Evolutionary conservation across 257 asterid genomes (phyloP).

Genomic region (Rehmannia glutinosa): DNA sequence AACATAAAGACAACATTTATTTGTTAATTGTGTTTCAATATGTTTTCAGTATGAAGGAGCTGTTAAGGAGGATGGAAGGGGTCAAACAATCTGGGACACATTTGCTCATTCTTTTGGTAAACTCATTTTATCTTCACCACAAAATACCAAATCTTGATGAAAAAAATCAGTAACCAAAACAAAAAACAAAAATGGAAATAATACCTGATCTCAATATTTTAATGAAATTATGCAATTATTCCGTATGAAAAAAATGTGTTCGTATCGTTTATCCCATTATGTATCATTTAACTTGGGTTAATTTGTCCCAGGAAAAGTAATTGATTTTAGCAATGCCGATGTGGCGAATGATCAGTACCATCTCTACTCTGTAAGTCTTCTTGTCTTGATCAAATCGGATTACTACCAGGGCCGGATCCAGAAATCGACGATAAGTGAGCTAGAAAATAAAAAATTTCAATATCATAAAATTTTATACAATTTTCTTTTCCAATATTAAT

Average conservation of each 20-base stretch:
- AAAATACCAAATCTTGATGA: neutral
- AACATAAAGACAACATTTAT: too few species aligned
- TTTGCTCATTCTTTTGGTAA: slow-evolving; percentile 76
- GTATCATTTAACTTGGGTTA: neutral
- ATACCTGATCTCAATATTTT: too few species aligned
- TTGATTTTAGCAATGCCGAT: slow-evolving; percentile 77
- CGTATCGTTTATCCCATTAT: too few species aligned
- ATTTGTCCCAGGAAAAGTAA: slow-evolving; percentile 52
- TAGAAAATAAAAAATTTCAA: too few species aligned
- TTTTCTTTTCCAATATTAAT: too few species aligned
- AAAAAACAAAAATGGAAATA: too few species aligned
- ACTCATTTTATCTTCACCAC: neutral
- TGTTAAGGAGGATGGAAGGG: slow-evolving; percentile 78
- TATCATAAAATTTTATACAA: too few species aligned
- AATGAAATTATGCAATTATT: too few species aligned
- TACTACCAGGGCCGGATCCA: too few species aligned
- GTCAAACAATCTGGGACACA: slow-evolving; percentile 73
- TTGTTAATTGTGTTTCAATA: neutral
- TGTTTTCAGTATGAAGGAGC: slow-evolving; percentile 80
- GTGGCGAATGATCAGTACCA: slow-evolving; percentile 85
- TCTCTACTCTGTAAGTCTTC: slow-evolving; percentile 45
- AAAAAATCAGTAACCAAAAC: too few species aligned
- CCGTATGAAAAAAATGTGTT: too few species aligned
- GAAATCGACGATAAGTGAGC: too few species aligned
- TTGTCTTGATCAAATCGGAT: neutral